These are phyloP conservation scores for Lathyrus tuberosus DNA, from an alignment of 306 rosid species.

Conservation along the genomic window DNA sequence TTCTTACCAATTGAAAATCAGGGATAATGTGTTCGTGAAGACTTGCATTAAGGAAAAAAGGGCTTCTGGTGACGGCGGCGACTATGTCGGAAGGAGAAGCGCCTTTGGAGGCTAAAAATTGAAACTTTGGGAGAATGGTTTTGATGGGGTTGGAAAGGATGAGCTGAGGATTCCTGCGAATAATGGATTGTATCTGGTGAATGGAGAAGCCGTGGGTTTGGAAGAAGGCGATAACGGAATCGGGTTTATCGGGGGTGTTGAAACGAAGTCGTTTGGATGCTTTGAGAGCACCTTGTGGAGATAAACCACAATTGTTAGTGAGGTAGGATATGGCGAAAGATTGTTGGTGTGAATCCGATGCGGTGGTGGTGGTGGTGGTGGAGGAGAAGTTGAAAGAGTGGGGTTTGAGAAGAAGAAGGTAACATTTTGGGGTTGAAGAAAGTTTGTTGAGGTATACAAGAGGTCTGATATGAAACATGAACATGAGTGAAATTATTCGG, in stretches of 20 bases:
- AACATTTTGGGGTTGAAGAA: not conserved
- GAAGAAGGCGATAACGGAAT: conserved; percentile 17
- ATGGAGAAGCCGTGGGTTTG: conserved; percentile 10
- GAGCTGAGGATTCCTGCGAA: not conserved
- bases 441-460: not conserved
- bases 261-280: conserved; percentile 37
- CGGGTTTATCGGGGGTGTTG: conserved; percentile 38
- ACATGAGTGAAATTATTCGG: not conserved
- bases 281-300: conserved; percentile 40
- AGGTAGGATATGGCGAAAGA: conserved; percentile 45
- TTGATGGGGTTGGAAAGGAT: not conserved
- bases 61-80: not conserved
- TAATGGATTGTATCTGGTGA: not conserved
- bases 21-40: not conserved
- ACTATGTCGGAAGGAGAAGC: not conserved
- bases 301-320: conserved; percentile 36
- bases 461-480: not conserved
- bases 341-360: not conserved
- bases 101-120: conserved; percentile 38
- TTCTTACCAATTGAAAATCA: not conserved
- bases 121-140: conserved; percentile 25
- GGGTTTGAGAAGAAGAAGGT: not conserved
- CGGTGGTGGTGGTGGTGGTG: not conserved
- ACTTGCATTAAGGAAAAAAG: not conserved
- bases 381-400: not conserved